Evolutionary conservation across 305 asterid genomes (phyloP).

Genomic region (Striga hermonthica): DNA sequence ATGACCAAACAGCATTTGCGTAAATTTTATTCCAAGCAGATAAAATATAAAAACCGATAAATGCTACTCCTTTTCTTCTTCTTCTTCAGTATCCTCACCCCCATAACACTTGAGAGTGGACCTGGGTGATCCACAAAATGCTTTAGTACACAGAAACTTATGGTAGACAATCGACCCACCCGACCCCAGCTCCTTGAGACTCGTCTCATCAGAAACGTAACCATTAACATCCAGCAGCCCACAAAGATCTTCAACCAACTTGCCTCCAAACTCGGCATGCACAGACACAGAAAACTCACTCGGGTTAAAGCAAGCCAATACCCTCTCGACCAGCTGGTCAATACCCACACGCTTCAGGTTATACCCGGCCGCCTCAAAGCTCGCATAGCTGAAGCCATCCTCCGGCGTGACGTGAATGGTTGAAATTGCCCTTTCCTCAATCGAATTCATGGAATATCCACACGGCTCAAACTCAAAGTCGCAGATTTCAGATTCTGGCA

Average conservation of each 20-base stretch:
- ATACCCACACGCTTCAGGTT: constrained; percentile 42
- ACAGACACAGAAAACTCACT: constrained; percentile 61
- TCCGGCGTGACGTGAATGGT: constrained; percentile 89
- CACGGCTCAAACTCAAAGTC: constrained; percentile 91
- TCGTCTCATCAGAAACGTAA: constrained; percentile 39
- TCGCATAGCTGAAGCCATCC: constrained; percentile 85
- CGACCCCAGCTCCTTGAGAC: constrained; percentile 55
- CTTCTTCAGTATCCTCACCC: constrained; percentile 57
- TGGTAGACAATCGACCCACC: constrained; percentile 64
- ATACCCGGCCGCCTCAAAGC: constrained; percentile 87
- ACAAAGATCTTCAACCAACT: constrained; percentile 33
- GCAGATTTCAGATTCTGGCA: constrained; percentile 67
- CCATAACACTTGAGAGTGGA: constrained; percentile 62
- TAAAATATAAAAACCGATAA: not conserved
- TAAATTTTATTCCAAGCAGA: constrained; percentile 25
- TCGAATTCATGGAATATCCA: constrained; percentile 87
- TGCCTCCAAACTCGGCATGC: constrained; percentile 45
- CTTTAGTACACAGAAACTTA: constrained; percentile 43
- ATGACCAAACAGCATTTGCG: not conserved
- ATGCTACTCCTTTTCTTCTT: constrained; percentile 58
- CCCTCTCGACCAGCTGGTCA: constrained; percentile 54
- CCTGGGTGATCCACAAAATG: constrained; percentile 59
- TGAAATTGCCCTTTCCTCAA: constrained; percentile 64
- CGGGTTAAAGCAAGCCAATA: constrained; percentile 66
- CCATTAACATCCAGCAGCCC: constrained; percentile 42